Percentiles rank a stretch among this genome's conserved stretches.
Conservation (phyloP, 768 basidiomycete genomes). For the Rhodotorula sphaerocarpa region DNA sequence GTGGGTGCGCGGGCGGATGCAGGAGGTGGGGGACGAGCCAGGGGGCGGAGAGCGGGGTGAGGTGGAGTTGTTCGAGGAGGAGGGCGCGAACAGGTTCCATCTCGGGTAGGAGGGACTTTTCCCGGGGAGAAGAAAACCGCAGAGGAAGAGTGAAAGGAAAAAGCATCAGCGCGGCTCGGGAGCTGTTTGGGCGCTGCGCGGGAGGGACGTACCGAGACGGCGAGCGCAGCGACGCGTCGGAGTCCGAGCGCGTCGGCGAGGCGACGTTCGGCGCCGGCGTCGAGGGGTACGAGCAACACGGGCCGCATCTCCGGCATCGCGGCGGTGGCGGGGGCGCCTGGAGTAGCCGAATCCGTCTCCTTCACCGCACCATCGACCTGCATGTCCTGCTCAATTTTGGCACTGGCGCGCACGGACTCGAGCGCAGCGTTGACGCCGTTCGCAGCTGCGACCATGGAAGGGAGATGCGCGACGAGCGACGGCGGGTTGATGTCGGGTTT, state of each 20-base stretch:
- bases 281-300: constrained; percentile 58
- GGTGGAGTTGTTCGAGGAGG: constrained; percentile 42
- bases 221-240: constrained; percentile 59
- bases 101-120: constrained; percentile 48
- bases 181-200: too few species aligned
- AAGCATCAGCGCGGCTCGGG: neutral
- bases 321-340: neutral
- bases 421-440: constrained; percentile 50
- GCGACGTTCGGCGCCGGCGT: constrained; percentile 57
- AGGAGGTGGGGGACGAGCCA: constrained; percentile 52
- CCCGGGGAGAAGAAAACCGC: neutral
- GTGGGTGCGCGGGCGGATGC: constrained; percentile 19
- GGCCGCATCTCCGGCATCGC: constrained; percentile 13
- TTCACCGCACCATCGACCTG: too few species aligned
- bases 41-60: constrained; percentile 51
- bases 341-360: too few species aligned
- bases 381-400: neutral
- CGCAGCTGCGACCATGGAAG: constrained; percentile 65
- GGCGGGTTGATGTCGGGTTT: constrained; percentile 66
- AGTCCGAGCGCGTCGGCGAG: constrained; percentile 61
- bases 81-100: constrained; percentile 45
- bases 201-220: constrained; percentile 54
- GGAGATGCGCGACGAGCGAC: constrained; percentile 63
- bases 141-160: constrained; percentile 1
- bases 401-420: too few species aligned